Evolutionary conservation across 176 grass and related monocot genomes (phyloP).

Genomic region (Carex littledalei): DNA sequence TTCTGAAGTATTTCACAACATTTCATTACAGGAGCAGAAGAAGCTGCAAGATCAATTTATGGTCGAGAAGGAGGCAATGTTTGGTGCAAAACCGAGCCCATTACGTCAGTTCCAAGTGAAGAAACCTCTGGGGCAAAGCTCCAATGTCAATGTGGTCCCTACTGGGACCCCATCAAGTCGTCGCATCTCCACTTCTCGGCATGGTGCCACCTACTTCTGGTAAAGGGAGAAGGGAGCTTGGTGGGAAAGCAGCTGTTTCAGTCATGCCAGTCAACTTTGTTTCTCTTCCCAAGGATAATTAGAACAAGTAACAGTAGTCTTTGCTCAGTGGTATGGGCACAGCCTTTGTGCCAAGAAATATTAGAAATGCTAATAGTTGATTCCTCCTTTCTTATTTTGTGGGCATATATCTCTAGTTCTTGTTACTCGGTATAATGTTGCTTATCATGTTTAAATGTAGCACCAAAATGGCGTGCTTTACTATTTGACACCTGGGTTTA

Average conservation of each 20-base stretch:
- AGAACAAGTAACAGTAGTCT: conserved; percentile 16
- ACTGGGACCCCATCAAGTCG: conserved; percentile 32
- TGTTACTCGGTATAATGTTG: background rate
- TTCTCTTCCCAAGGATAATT: conserved; percentile 57
- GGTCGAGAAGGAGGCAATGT: conserved; percentile 54
- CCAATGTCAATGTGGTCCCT: conserved; percentile 41
- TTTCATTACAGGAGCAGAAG: conserved; percentile 60
- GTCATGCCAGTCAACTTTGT: conserved; percentile 61
- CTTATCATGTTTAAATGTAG: background rate
- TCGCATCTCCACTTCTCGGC: conserved; percentile 42
- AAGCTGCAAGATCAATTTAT: conserved; percentile 75
- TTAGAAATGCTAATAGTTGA: background rate
- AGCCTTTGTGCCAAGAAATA: conserved; percentile 18
- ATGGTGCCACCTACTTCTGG: conserved; percentile 41
- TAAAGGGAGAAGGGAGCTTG: conserved; percentile 44
- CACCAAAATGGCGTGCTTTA: background rate
- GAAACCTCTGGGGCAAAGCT: conserved; percentile 88
- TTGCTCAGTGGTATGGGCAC: conserved; percentile 5
- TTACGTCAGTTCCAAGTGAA: conserved; percentile 43
- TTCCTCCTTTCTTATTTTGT: conserved; percentile 6
- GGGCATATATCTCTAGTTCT: background rate
- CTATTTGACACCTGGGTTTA: background rate
- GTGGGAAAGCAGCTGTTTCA: conserved; percentile 18
- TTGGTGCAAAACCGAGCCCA: conserved; percentile 63
- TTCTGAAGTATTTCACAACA: background rate